Conservation (phyloP, 2,329 filamentous ascomycete genomes). For the Sclerotinia nivalis region DNA sequence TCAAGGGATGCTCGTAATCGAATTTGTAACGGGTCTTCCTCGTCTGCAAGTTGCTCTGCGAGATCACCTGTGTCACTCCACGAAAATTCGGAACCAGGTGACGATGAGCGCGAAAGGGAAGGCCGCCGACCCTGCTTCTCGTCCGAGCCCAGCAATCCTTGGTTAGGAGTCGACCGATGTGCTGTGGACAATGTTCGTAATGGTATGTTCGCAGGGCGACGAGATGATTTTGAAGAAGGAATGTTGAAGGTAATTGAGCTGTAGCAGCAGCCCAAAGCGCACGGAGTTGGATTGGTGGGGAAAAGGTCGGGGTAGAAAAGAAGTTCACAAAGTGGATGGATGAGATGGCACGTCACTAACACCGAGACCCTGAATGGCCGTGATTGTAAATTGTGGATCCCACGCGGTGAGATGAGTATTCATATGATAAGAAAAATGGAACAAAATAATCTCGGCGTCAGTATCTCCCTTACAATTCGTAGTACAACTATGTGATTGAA, state of each 20-base stretch:
- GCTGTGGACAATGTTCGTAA: conserved; percentile 67
- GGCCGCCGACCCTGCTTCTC: conserved; percentile 46
- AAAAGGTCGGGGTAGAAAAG: conserved; percentile 21
- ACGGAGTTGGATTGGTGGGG: conserved; percentile 24
- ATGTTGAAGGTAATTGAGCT: conserved; percentile 83
- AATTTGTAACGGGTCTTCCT: conserved; percentile 76
- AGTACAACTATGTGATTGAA: conserved; percentile 12
- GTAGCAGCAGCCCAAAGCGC: conserved; percentile 65
- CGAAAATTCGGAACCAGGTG: conserved; percentile 67
- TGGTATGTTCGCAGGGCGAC: conserved; percentile 82
- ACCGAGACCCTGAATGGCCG: conserved; percentile 17
- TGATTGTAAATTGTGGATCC: conserved; percentile 20
- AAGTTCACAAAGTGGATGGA: conserved; percentile 20
- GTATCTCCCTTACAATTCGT: conserved; percentile 14
- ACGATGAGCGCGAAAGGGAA: conserved; percentile 55
- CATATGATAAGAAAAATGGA: conserved; percentile 24
- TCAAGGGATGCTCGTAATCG: conserved; percentile 67
- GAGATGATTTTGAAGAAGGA: conserved; percentile 67
- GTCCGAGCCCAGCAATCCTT: conserved; percentile 49
- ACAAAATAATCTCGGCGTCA: conserved; percentile 17
- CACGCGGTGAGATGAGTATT: conserved; percentile 19
- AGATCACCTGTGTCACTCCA: conserved; percentile 97
- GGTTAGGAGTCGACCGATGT: conserved; percentile 41
- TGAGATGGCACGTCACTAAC: conserved; percentile 25
- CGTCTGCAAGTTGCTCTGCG: conserved; percentile 83